Evolutionary conservation across 2,329 filamentous ascomycete genomes (phyloP), one percentile per base, ranked within the genome.

Genomic region (Talaromyces sp.): DNA sequence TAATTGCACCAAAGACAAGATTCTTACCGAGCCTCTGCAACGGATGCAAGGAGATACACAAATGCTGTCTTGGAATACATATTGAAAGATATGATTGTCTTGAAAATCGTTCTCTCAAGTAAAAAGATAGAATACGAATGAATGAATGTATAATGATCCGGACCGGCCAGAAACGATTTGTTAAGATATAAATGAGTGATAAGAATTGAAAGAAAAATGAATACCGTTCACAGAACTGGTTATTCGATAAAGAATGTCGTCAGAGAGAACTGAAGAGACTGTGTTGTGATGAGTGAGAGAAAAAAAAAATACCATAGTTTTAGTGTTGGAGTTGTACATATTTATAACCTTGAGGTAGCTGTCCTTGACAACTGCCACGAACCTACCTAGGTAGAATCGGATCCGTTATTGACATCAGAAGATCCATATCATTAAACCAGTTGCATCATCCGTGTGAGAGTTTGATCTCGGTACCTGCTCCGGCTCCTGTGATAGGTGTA

Each of bases 181-280:
- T 31, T 31, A 59, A 19, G 5, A 57, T 43, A 7, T 11, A 9
- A 59, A 45, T n/a, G 56, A 27, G 37, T 45, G 56, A 9, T 43
- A 33, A 45, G 27, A 59, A 59, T 22, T 14, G 33, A 56, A 56
- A 14, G n/a, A 56, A 31, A 33, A 39, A 59, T 31, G 37, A 43
- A 27, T n/a, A 59, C 56, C 27, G 56, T 59, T 59, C 56, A 41
- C 56, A 59, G 56, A 59, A 59, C 56, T 8, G 33, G 56, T 59
- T 41, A 45, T 41, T 43, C 16, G 37, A 8, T 43, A 59, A 59
- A 14, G 56, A 59, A 43, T 59, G 56, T 43, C 56, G 56, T 56
- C 37, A 56, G 52, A 39, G 39, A 59, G 56, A 59, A 59, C 22
- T 41, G 19, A 59, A 59, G 56, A 45, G 39, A 59, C 3, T 27